A percentile compares a stretch with the other conserved stretches of the same genome.
These are phyloP conservation scores for Xylariaceae sp. DNA, from an alignment of 2,329 filamentous ascomycete genomes.

Conservation along the genomic window DNA sequence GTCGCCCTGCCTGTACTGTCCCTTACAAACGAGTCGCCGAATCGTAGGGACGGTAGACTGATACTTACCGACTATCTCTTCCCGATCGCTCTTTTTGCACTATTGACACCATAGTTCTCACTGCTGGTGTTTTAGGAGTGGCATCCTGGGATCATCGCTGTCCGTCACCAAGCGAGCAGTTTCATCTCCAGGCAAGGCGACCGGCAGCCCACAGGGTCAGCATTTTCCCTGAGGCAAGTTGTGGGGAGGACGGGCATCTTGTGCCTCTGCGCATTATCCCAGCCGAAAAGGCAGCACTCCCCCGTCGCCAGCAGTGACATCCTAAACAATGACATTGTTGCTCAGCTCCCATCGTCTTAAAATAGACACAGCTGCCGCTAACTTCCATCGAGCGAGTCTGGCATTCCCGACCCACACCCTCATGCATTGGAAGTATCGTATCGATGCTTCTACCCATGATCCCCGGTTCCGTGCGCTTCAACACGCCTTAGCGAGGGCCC, in stretches of 20 bases:
- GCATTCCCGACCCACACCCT: conserved; percentile 7
- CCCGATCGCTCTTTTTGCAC: conserved; percentile 1
- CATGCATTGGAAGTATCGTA: background rate
- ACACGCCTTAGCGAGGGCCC: background rate
- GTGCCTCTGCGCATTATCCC: background rate
- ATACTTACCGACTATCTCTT: conserved; percentile 4
- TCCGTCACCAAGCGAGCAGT: conserved; percentile 16
- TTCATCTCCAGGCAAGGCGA: conserved; percentile 12
- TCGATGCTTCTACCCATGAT: too few species aligned
- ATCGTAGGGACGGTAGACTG: background rate
- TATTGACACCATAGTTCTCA: background rate
- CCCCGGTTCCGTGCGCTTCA: background rate
- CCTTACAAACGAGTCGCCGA: background rate
- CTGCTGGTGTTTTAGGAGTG: conserved; percentile 8
- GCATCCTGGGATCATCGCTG: conserved; percentile 20
- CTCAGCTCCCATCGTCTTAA: conserved; percentile 20
- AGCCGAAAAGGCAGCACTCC: background rate
- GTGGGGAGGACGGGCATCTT: conserved; percentile 9
- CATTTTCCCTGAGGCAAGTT: conserved; percentile 2
- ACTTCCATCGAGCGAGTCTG: conserved; percentile 4
- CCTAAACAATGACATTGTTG: conserved; percentile 14
- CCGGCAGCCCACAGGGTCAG: conserved; percentile 9
- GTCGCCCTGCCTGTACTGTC: background rate
- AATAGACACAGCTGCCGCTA: conserved; percentile 18
- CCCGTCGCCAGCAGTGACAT: background rate